Evolutionary conservation across 1,284 basidiomycete species (phyloP).

Genomic region (Trichosporon sp.): DNA sequence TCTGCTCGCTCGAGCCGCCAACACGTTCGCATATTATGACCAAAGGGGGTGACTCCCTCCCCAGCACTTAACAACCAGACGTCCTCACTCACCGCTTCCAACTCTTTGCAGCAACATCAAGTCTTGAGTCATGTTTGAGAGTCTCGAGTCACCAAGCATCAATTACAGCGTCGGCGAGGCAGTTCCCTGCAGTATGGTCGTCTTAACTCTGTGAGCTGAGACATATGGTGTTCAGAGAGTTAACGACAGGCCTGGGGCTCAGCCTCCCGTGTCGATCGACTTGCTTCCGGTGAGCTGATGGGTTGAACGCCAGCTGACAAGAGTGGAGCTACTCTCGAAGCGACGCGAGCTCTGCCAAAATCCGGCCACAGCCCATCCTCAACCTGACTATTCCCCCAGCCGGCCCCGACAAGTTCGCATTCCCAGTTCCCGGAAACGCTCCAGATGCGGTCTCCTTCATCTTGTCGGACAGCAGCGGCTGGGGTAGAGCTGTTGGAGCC

Average conservation of each 20-base stretch:
- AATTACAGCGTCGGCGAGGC: not conserved
- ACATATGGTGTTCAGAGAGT: not conserved
- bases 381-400: not conserved
- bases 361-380: not conserved
- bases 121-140: not conserved
- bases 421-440: not conserved
- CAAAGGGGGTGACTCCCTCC: too few relatives aligned
- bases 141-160: not conserved
- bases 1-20: too few relatives aligned
- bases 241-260: not conserved
- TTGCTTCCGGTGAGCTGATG: not conserved
- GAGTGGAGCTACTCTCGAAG: not conserved
- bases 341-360: not conserved
- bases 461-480: not conserved
- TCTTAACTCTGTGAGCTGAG: not conserved
- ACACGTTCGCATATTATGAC: too few relatives aligned
- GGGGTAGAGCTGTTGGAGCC: not conserved
- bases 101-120: not conserved
- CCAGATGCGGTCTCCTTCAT: not conserved
- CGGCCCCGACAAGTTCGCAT: not conserved
- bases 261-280: not conserved
- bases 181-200: not conserved
- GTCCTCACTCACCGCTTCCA: not conserved
- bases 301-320: not conserved
- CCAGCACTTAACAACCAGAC: not conserved